These are phyloP conservation scores for Xerophyta viscosa DNA, from an alignment of 106 monocot species.

Conservation along the genomic window DNA sequence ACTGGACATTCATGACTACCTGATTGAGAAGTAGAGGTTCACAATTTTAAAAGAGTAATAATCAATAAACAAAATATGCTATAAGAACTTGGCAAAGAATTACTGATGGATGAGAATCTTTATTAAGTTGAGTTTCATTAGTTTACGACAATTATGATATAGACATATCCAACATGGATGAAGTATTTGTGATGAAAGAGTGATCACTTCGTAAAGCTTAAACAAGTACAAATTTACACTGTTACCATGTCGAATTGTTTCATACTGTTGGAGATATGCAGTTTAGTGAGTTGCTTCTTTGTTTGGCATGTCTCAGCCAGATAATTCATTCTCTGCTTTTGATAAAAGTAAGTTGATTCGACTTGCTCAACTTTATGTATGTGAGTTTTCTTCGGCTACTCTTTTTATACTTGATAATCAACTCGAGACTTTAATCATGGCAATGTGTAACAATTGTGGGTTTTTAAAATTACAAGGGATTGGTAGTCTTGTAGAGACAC, in stretches of 20 bases:
- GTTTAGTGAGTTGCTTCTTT: slow-evolving; percentile 3
- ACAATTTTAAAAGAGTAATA: too few species aligned
- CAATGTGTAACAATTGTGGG: too few species aligned
- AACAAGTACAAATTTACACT: slow-evolving; percentile 4
- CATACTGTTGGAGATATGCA: too few species aligned
- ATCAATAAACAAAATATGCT: neutral
- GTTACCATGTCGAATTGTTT: too few species aligned
- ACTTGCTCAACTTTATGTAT: neutral
- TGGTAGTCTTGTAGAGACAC: too few species aligned
- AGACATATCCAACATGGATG: neutral
- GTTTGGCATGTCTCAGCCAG: slow-evolving; percentile 3
- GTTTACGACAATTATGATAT: neutral
- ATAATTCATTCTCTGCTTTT: slow-evolving; percentile 5
- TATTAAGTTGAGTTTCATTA: neutral
- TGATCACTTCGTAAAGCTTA: neutral
- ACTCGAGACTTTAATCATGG: neutral
- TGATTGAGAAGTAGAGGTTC: too few species aligned
- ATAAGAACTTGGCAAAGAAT: neutral
- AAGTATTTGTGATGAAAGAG: neutral
- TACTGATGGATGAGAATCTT: neutral
- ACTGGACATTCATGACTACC: too few species aligned
- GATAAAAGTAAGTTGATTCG: neutral
- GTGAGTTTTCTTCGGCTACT: neutral
- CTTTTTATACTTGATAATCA: neutral
- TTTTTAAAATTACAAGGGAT: too few species aligned